Base-by-base conservation (phyloP, 2,329 filamentous ascomycete species). In the Sporothrix dimorphospora region DNA sequence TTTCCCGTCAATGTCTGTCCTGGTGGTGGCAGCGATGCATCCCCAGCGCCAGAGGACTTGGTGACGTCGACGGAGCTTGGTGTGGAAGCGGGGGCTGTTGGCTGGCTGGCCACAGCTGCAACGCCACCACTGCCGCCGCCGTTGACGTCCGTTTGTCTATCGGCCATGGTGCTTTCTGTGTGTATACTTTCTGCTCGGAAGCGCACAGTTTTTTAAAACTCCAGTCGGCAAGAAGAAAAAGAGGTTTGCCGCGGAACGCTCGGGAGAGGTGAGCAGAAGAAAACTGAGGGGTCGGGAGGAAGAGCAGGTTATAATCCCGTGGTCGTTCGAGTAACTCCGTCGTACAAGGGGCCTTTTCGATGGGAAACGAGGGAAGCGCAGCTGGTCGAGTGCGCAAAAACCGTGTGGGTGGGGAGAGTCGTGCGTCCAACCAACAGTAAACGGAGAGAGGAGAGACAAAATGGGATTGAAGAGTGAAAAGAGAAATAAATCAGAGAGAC, bases 1-100 rank as follows among this genome's bases (percentile, higher is more conserved):
- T 98, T 98, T 76, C 96, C 96, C 0, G 94, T 97, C 79, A 99
- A 83, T 6, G 83, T 76, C 74, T 87, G 85, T 55, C 82, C 84
- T 3, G 82, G 79, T 66, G 83, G 80, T 71, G 81, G 79, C 21
- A 51, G 11, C n/a, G 59, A 14, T 21, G 59, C 34, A 63, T 65
- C 68, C 66, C 24, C 71, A 40, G 55, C 55, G 38, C 19, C 61
- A 27, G 51, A 34, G 8, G 49, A 27, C 42, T 69, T 69, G 67
- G 73, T 72, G 67, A 74, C 76, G 71, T 69, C 66, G 67, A 40
- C 51, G 67, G 49, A 57, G 51, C 21, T 67, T 67, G 45, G 38
- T 45, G 38, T n/a, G 59, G 59, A 42, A 21, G 38, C 4, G 30
- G 42, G 40, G 59, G 21, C 24, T 53, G 42, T 16, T 67, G 19